Percentiles rank a stretch among this genome's conserved stretches.
Conservation (phyloP, 2,329 filamentous ascomycete species). For the Ophiostoma pallidulum region DNA sequence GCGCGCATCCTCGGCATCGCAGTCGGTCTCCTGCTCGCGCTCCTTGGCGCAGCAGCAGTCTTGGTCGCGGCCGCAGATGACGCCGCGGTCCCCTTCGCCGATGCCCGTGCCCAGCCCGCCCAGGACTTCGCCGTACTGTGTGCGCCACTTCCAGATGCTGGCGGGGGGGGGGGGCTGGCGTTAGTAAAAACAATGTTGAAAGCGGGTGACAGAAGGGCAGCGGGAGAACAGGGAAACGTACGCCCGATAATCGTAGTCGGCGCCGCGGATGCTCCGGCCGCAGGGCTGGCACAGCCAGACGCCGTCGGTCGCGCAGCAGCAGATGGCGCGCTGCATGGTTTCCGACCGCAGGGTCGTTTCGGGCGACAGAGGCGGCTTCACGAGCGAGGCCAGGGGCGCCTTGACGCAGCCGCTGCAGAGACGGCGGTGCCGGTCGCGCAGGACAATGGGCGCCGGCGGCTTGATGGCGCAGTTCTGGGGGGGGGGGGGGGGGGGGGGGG, state of each 20-base stretch:
- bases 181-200: too few relatives aligned
- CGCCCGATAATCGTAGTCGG: conserved; percentile 51
- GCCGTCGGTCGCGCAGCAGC: conserved; percentile 42
- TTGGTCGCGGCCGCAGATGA: conserved; percentile 74
- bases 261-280: conserved; percentile 57
- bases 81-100: conserved; percentile 78
- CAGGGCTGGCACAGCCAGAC: conserved; percentile 86
- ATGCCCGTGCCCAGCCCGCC: conserved; percentile 77
- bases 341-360: conserved; percentile 40
- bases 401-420: conserved; percentile 68
- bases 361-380: conserved; percentile 35
- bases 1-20: conserved; percentile 65
- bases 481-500: too few relatives aligned
- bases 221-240: conserved; percentile 25
- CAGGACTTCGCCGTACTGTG: conserved; percentile 71
- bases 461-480: conserved; percentile 82
- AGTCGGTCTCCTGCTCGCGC: conserved; percentile 77
- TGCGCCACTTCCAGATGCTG: conserved; percentile 83
- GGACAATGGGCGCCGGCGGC: conserved; percentile 55
- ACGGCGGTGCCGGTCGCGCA: conserved; percentile 69
- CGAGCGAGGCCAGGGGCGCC: conserved; percentile 54
- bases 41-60: conserved; percentile 66
- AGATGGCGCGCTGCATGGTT: conserved; percentile 47
- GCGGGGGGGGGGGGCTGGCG: too few relatives aligned
- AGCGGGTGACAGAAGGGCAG: too few relatives aligned